Evolutionary conservation across 257 asterid species (phyloP).

Genomic region (Scutellaria barbata): DNA sequence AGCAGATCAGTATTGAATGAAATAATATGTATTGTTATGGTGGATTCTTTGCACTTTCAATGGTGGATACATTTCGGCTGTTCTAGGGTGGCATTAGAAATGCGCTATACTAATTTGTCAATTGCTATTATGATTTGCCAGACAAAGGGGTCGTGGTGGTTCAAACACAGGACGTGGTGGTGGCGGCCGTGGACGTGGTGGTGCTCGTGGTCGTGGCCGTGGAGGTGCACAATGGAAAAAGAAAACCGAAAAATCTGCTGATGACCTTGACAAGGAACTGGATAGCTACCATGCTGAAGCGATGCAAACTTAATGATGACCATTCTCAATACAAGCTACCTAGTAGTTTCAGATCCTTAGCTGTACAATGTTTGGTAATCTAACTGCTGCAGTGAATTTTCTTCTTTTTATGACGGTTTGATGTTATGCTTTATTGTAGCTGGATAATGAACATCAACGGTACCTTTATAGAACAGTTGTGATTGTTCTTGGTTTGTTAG

Average conservation of each 20-base stretch:
- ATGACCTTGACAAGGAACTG: constrained; percentile 88
- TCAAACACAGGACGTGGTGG: constrained; percentile 35
- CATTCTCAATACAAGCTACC: not conserved
- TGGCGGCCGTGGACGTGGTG: constrained; percentile 43
- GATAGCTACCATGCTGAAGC: constrained; percentile 82
- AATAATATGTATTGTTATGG: too few relatives aligned
- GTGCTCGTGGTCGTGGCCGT: constrained; percentile 48
- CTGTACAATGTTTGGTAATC: constrained; percentile 22
- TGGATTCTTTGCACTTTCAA: too few relatives aligned
- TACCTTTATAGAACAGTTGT: constrained; percentile 6
- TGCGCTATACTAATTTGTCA: too few relatives aligned
- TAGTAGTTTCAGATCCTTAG: not conserved
- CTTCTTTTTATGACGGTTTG: constrained; percentile 7
- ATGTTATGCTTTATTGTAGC: not conserved
- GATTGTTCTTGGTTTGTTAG: not conserved
- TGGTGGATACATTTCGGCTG: not conserved
- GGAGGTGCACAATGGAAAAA: constrained; percentile 55
- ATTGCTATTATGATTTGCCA: constrained; percentile 16
- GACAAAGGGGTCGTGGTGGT: constrained; percentile 61
- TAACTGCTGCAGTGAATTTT: not conserved
- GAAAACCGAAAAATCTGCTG: constrained; percentile 69
- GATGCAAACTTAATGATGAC: constrained; percentile 51
- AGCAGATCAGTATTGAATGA: too few relatives aligned
- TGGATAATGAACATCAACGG: constrained; percentile 18
- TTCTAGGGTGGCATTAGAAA: not conserved